Base-by-base conservation (phyloP, 78 protist genomes). In the Emiliania huxleyi region DNA sequence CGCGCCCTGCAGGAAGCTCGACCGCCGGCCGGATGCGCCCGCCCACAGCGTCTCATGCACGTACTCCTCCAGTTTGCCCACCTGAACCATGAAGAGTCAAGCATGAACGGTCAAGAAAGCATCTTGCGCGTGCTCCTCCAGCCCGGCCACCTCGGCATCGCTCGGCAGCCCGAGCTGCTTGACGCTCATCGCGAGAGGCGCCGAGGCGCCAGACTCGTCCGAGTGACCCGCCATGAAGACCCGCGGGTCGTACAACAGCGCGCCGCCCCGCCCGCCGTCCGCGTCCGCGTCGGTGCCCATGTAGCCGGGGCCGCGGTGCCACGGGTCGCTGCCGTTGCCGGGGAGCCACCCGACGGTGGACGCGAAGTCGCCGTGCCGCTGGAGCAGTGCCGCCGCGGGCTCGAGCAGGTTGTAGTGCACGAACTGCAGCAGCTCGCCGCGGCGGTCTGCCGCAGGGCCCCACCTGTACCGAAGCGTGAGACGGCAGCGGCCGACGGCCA, bases 231-330 rank as follows among this genome's bases (percentile, higher is more conserved):
- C 0, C 87, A 77, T 77, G 87, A 12, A 77, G 23, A 77, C 87
- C 35, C 45, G 45, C 29, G 33, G 33, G n/a, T 77, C 43, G n/a
- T 77, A n/a, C n/a, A n/a, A n/a, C n/a, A n/a, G 48, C n/a, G 45
- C 2, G 40, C 38, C 48, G 5, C 15, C 33, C 87, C 48, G 48
- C 26, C n/a, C 3, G 48, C 87, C 35, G 87, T 38, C 11, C 37
- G 23, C n/a, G n/a, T n/a, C 6, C 48, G 49, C 49, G 87, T 42
- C 46, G 48, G 29, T 12, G 49, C 87, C 87, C 19, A 77, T 40
- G 87, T 19, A 77, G 46, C 48, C 87, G 87, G 29, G 29, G 87
- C 5, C 45, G n/a, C 87, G 87, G n/a, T 77, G 87, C 87, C 87
- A 77, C 1, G 87, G 87, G 87, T 77, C 87, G n/a, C 29, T 35